Conservation (phyloP, 768 basidiomycete species). For the Chalciporus chontae region DNA sequence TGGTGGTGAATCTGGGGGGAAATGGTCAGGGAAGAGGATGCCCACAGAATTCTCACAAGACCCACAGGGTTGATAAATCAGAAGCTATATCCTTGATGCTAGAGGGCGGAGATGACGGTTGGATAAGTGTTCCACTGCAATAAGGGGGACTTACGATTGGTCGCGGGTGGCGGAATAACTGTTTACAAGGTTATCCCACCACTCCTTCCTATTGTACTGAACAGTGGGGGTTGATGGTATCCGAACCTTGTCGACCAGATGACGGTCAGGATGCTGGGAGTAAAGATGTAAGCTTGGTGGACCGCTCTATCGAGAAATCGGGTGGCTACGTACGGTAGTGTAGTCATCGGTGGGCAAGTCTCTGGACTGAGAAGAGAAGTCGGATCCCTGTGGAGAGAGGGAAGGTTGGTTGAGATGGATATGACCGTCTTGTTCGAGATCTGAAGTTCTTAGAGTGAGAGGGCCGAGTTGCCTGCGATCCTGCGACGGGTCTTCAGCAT, state of each 20-base stretch:
- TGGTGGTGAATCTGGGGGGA: slow-evolving; percentile 55
- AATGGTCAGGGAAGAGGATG: slow-evolving; percentile 5
- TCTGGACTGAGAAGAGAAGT: slow-evolving; percentile 30
- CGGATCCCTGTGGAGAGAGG: slow-evolving; percentile 30
- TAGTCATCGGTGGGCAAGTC: slow-evolving; percentile 26
- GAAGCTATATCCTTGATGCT: slow-evolving; percentile 48
- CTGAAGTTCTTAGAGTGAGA: slow-evolving; percentile 22
- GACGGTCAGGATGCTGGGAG: slow-evolving; percentile 27
- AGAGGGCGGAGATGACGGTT: slow-evolving; percentile 2
- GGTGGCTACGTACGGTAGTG: slow-evolving; percentile 19
- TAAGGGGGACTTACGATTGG: slow-evolving; percentile 35
- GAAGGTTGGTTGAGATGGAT: slow-evolving; percentile 28
- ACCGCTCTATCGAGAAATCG: neutral
- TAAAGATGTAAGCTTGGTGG: slow-evolving; percentile 3
- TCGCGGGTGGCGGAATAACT: slow-evolving; percentile 40
- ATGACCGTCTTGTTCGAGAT: slow-evolving; percentile 24
- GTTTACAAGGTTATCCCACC: slow-evolving; percentile 49
- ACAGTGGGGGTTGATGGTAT: slow-evolving; percentile 26
- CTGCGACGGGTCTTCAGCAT: slow-evolving; percentile 29
- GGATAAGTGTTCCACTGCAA: neutral
- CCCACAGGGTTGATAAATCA: slow-evolving; percentile 54
- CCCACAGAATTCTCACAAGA: neutral
- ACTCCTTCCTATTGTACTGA: slow-evolving; percentile 36
- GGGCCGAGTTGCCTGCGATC: slow-evolving; percentile 28
- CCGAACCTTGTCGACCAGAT: slow-evolving; percentile 26